Base-by-base conservation (phyloP, 192 early-diverging fungal genomes). In the Podila epigama region DNA sequence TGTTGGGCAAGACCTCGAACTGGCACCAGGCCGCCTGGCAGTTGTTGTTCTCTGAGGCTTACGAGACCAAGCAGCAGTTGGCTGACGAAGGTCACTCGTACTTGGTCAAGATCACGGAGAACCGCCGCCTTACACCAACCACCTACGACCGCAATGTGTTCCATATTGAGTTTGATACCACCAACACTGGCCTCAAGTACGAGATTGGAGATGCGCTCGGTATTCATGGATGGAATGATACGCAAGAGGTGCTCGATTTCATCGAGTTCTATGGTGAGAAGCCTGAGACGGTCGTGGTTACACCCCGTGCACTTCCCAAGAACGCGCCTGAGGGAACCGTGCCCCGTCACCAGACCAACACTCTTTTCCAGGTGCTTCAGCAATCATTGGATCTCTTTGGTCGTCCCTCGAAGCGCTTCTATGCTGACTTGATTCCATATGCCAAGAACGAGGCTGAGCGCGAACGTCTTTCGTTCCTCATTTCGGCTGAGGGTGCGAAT, bases 111-210 rank as follows among this genome's bases (percentile, higher is more conserved):
- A 83, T 92, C 37, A 87, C 89, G 11, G 91, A 92, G 59, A 93
- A 92, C 81, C 68, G 84, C 31, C 91, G 95, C n/a, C 83, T 98
- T 60, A 98, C 96, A 8, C 95, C 96, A 7, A 72, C 75, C 6
- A 75, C 81, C 36, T 98, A 98, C 82, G 96, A 98, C 68, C 94
- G 96, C 66, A 96, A 97, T 71, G 92, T 98, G 15, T 95, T 98
- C 90, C 96, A 98, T 80, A 87, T 98, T 37, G 96, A 98, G 79
- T 94, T 98, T 69, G 96, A 97, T 69, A 94, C 90, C 27, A 85
- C 83, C 40, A 83, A 81, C 52, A 92, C 92, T 6, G 90, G 86
- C 39, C 81, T 98, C 62, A 92, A 89, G 57, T 98, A 98, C 75
- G 92, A 95, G 51, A 87, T 98, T 29, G 95, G 96, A 42, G 95